Percentiles rank a stretch among this genome's conserved stretches.
phyloP scores from a whole-genome alignment of 1,139 yeast genomes.

The Sugiyamaella novakii region DNA sequence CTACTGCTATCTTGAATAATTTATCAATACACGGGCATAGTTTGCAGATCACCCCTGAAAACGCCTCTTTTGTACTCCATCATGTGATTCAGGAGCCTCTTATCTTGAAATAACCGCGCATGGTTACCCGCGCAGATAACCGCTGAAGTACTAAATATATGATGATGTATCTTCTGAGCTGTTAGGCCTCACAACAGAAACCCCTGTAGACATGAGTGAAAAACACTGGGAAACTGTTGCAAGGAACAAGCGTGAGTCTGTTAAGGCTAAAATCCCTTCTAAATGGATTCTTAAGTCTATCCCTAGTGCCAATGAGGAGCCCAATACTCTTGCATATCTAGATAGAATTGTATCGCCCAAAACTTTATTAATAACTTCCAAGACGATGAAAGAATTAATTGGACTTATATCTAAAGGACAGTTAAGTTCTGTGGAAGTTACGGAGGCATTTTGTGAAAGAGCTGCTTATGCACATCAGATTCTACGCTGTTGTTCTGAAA shows the following conservation, averaged over 20 bases:
- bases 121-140: constrained; percentile 13
- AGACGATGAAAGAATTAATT: constrained; percentile 19
- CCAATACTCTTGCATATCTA: constrained; percentile 21
- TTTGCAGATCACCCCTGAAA: constrained; percentile 14
- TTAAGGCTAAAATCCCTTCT: constrained; percentile 20
- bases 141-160: background rate
- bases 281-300: constrained; percentile 21
- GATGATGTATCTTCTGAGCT: background rate
- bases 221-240: constrained; percentile 22
- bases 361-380: constrained; percentile 20
- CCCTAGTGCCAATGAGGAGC: constrained; percentile 22
- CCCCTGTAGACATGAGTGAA: background rate
- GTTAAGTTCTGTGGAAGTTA: constrained; percentile 24
- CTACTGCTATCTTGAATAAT: no score
- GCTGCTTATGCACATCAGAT: constrained; percentile 63
- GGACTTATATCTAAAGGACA: constrained; percentile 19
- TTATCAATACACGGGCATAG: no score
- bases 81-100: background rate
- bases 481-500: constrained; percentile 44
- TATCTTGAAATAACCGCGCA: background rate
- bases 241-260: constrained; percentile 10
- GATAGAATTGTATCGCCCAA: constrained; percentile 21
- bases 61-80: background rate
- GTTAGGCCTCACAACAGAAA: background rate
- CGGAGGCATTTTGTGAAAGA: constrained; percentile 50